Conservation (phyloP, 768 basidiomycete genomes). For the Naganishia vaughanmartiniae region DNA sequence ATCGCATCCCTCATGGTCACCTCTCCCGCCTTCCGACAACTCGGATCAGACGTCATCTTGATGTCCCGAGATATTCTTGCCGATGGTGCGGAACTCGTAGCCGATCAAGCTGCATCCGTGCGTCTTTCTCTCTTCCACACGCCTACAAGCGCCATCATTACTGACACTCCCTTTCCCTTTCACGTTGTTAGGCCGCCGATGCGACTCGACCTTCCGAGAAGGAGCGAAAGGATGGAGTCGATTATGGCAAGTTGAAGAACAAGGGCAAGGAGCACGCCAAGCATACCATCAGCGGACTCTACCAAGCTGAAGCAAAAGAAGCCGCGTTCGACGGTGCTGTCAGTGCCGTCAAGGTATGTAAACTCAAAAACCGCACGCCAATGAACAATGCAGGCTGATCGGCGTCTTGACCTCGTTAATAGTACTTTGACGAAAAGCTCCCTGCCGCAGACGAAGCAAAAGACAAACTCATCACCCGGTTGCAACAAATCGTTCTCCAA, state of each 20-base stretch:
- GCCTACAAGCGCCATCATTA: not conserved
- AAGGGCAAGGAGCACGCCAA: slow-evolving; percentile 50
- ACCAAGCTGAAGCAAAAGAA: slow-evolving; percentile 50
- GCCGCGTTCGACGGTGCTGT: slow-evolving; percentile 42
- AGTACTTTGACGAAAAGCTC: slow-evolving; percentile 53
- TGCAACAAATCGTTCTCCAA: slow-evolving; percentile 50
- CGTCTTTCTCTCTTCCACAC: not conserved
- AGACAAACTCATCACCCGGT: slow-evolving; percentile 51
- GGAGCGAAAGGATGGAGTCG: slow-evolving; percentile 50
- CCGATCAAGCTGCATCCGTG: slow-evolving; percentile 49
- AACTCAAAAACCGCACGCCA: not conserved
- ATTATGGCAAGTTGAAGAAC: slow-evolving; percentile 44
- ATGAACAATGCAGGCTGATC: not conserved
- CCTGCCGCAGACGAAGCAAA: slow-evolving; percentile 51
- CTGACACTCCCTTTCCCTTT: not conserved
- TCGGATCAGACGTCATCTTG: slow-evolving; percentile 50
- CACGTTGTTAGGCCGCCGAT: slow-evolving; percentile 38
- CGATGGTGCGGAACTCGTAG: slow-evolving; percentile 51
- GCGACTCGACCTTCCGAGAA: slow-evolving; percentile 42
- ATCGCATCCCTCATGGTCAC: slow-evolving; percentile 52
- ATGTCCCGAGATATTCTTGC: slow-evolving; percentile 53
- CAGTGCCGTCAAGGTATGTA: slow-evolving; percentile 34
- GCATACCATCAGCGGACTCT: slow-evolving; percentile 46
- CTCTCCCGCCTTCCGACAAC: slow-evolving; percentile 49
- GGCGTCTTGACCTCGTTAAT: no score